A percentile compares a stretch with the other conserved stretches of the same genome.
phyloP scores from a whole-genome alignment of 2,329 filamentous ascomycete genomes.

The Aspergillus costaricaensis region DNA sequence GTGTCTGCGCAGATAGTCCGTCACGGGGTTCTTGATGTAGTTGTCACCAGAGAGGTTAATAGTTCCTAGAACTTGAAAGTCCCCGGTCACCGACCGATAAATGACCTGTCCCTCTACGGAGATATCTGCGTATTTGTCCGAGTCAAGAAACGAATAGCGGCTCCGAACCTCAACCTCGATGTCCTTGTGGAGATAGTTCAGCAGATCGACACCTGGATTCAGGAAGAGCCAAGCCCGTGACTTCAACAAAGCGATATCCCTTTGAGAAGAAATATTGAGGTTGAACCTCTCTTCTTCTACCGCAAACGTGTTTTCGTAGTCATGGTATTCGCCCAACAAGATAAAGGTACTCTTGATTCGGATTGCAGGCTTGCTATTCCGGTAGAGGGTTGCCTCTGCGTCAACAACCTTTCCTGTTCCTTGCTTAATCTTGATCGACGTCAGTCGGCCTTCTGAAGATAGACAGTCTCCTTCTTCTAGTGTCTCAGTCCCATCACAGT shows the following conservation, averaged over 20 bases:
- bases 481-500: background rate
- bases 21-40: background rate
- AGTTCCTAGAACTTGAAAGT: background rate
- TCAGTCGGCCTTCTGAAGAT: background rate
- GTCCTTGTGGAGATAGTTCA: too few species aligned
- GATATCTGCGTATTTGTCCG: background rate
- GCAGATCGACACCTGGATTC: background rate
- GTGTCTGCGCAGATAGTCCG: constrained; percentile 10
- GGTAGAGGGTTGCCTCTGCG: background rate
- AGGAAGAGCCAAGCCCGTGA: constrained; percentile 3
- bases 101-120: background rate
- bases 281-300: background rate
- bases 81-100: background rate
- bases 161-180: background rate
- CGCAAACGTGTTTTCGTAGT: background rate
- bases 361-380: background rate
- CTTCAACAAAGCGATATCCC: background rate
- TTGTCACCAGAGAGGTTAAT: background rate
- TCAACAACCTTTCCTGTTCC: background rate
- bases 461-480: background rate
- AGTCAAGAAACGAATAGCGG: background rate
- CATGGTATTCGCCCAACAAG: background rate
- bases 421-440: background rate
- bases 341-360: background rate
- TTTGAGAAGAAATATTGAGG: background rate